phyloP scores from a whole-genome alignment of 495 filamentous ascomycete genomes.

The Penicillium coprophilum region DNA sequence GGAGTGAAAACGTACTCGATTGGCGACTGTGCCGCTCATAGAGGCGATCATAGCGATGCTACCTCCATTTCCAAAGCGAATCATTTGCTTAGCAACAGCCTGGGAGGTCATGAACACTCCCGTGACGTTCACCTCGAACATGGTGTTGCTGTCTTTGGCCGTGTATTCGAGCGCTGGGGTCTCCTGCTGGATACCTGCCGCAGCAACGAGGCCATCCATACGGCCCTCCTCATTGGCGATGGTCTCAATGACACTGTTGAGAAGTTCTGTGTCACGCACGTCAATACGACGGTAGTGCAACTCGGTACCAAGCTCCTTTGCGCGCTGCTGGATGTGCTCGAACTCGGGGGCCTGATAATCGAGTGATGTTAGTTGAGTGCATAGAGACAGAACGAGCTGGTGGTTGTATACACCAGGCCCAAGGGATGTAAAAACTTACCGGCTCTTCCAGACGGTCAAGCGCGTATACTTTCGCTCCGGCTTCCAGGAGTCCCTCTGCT shows the following conservation, averaged over 20 bases:
- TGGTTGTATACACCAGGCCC: background rate
- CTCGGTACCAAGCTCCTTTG: conserved; percentile 65
- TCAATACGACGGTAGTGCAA: conserved; percentile 81
- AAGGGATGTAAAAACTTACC: conserved; percentile 24
- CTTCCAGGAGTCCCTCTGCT: conserved; percentile 76
- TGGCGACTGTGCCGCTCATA: conserved; percentile 73
- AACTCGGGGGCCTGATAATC: conserved; percentile 57
- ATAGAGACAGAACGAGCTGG: conserved; percentile 36
- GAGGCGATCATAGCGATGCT: conserved; percentile 71
- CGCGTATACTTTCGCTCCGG: conserved; percentile 64
- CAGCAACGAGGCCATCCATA: conserved; percentile 74
- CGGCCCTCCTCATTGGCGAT: conserved; percentile 72
- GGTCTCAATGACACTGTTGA: conserved; percentile 64
- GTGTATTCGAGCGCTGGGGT: conserved; percentile 68
- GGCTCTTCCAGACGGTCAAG: conserved; percentile 49
- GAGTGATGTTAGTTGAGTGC: conserved; percentile 19
- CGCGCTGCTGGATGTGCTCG: conserved; percentile 60
- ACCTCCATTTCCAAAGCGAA: conserved; percentile 67
- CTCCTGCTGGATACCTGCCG: conserved; percentile 72
- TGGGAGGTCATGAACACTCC: conserved; percentile 75
- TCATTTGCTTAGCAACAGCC: conserved; percentile 72
- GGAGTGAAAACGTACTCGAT: conserved; percentile 47
- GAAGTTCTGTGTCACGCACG: conserved; percentile 69
- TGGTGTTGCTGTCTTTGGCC: conserved; percentile 62
- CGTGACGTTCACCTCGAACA: conserved; percentile 76